Base-by-base conservation (phyloP, 768 basidiomycete species). In the Amanita inopinata region DNA sequence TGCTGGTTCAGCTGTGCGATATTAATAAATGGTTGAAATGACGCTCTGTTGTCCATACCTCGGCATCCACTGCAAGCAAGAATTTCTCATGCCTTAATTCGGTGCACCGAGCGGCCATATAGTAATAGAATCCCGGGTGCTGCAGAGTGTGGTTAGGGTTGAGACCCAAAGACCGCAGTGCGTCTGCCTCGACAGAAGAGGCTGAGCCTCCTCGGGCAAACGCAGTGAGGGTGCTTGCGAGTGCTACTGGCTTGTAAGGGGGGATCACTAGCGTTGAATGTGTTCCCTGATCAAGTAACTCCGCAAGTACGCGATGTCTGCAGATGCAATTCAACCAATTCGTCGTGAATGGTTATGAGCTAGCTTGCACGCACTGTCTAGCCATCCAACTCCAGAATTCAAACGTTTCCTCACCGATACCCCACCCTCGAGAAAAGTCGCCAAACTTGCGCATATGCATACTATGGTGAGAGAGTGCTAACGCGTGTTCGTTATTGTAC, bases 301-400 rank as follows among this genome's bases (percentile, higher is more conserved):
- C 94, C 10, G 85, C 91, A 23, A 99, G 75, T 14, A 91, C 71
- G 5, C 93, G 84, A 54, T 96, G 80, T 55, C 91, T 94, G 36
- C 23, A 34, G 23, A 24, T 14, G 15, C 37, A n/a, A 6, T 14
- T 33, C 8, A 37, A 25, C 33, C 3, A 28, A 14, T 43, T 28
- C 38, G n/a, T 24, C 9, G 6, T 32, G 17, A 7, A 1, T 23
- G 2, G 2, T 7, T 11, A 12, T 14, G 20, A 14, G 14, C 44
- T 7, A 46, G 25, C 31, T 25, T 27, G 7, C 12, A 70, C 83
- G 43, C 53, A 91, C 88, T 96, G 92, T 56, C 91, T 69, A 5
- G 89, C 85, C 43, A 92, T 70, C 94, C 93, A 99, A 50, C 86
- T 87, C 94, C 94, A 97, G 56, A 83, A 97, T 57, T 98, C 96